These are phyloP conservation scores for Phytophthora litchii DNA, from an alignment of 352 stramenopile species.

Conservation along the genomic window DNA sequence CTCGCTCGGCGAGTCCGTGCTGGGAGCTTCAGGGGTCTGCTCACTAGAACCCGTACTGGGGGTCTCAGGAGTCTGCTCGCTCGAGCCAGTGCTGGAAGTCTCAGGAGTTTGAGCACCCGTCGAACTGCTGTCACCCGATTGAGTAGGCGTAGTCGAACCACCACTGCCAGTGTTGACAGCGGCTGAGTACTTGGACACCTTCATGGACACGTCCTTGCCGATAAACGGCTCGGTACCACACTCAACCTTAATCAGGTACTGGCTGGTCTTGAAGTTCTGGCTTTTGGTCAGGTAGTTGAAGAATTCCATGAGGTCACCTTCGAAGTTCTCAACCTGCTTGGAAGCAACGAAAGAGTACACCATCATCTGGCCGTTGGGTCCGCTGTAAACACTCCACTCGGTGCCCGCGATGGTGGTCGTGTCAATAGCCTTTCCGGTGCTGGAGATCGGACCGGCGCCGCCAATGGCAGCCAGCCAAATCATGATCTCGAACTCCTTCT, in stretches of 20 bases:
- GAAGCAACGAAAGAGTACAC: conserved; percentile 54
- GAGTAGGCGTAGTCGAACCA: conserved; percentile 10
- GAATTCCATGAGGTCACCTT: conserved; percentile 44
- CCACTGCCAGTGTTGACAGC: conserved; percentile 25
- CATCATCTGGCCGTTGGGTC: conserved; percentile 41
- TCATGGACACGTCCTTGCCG: conserved; percentile 33
- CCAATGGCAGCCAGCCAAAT: conserved; percentile 47
- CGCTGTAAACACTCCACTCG: conserved; percentile 39
- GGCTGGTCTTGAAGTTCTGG: conserved; percentile 35
- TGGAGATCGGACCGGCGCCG: conserved; percentile 42
- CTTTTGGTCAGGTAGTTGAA: conserved; percentile 39
- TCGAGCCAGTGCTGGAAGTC: conserved; percentile 16
- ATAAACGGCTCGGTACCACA: conserved; percentile 47
- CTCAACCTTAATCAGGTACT: conserved; percentile 49
- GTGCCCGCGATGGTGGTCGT: conserved; percentile 33
- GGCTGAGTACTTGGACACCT: conserved; percentile 41
- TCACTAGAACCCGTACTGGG: conserved; percentile 7
- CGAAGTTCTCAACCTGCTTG: conserved; percentile 31
- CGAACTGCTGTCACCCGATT: conserved; percentile 22
- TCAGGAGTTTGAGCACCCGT: conserved; percentile 11
- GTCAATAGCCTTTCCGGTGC: conserved; percentile 37
- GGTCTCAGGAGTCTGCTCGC: conserved; percentile 3
- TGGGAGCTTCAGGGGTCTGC: conserved; percentile 1
- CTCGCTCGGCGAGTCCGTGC: conserved; percentile 8
- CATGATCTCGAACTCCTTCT: conserved; percentile 57